Conservation (phyloP, 1,284 basidiomycete genomes). For the Boletus hoseneyae region DNA sequence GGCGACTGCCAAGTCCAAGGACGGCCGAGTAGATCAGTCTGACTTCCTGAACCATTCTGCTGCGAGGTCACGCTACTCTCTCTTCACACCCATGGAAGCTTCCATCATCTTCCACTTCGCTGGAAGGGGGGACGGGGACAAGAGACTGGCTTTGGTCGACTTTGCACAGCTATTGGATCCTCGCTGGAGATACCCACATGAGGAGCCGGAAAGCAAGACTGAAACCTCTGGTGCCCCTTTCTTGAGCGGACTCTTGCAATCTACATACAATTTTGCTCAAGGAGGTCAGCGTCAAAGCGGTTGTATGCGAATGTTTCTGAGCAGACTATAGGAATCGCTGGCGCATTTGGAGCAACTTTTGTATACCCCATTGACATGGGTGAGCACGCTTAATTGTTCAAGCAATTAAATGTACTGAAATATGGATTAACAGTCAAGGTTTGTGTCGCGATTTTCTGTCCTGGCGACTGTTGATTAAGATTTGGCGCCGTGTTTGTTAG, state of each 20-base stretch:
- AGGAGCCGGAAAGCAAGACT: conserved; percentile 40
- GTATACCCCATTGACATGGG: conserved; percentile 95
- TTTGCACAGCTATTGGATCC: conserved; percentile 90
- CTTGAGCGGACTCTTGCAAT: conserved; percentile 53
- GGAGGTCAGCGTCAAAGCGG: conserved; percentile 57
- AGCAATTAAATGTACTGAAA: conserved; percentile 6
- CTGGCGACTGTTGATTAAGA: conserved; percentile 2
- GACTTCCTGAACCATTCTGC: conserved; percentile 78
- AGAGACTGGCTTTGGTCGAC: conserved; percentile 78
- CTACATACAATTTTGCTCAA: conserved; percentile 83
- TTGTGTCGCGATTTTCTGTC: conserved; percentile 26
- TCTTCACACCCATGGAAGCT: conserved; percentile 96
- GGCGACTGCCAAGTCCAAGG: conserved; percentile 85
- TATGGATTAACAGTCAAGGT: conserved; percentile 60
- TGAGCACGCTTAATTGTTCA: conserved; percentile 38
- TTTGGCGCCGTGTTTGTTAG: conserved; percentile 36
- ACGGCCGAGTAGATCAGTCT: conserved; percentile 85
- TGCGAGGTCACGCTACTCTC: conserved; percentile 78
- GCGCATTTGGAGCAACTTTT: conserved; percentile 88
- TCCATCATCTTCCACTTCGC: conserved; percentile 96
- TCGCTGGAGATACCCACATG: conserved; percentile 71
- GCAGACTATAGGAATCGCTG: conserved; percentile 65
- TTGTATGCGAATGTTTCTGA: conserved; percentile 1
- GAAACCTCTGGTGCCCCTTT: conserved; percentile 38
- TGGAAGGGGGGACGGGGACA: conserved; percentile 64